These are phyloP conservation scores for Xylaria grammica DNA, from an alignment of 495 filamentous ascomycete species.

Conservation along the genomic window DNA sequence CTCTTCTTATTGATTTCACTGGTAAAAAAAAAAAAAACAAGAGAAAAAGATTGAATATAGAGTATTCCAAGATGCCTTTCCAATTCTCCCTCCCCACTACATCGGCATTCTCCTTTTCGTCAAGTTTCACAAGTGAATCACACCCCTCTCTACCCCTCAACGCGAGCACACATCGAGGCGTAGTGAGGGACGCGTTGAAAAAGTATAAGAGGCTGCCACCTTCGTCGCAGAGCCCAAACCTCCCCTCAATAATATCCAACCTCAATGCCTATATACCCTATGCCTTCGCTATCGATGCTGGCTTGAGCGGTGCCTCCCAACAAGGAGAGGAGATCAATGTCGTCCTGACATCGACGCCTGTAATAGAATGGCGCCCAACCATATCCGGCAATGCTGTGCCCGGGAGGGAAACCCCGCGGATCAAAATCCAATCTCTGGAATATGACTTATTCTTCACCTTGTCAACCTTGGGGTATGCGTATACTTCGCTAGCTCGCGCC, in stretches of 20 bases:
- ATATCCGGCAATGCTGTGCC: constrained; percentile 63
- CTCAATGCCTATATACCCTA: constrained; percentile 80
- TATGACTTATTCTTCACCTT: constrained; percentile 83
- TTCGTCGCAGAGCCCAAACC: constrained; percentile 65
- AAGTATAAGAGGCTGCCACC: constrained; percentile 78
- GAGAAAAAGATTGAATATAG: neutral
- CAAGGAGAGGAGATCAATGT: constrained; percentile 69
- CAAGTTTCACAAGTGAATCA: constrained; percentile 68
- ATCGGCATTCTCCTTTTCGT: constrained; percentile 77
- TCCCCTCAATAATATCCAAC: constrained; percentile 68
- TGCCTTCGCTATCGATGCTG: constrained; percentile 73
- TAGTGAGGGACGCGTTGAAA: constrained; percentile 78
- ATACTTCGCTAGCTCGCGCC: constrained; percentile 70
- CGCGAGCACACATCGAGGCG: constrained; percentile 77
- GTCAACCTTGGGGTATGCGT: constrained; percentile 73
- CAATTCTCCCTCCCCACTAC: constrained; percentile 84
- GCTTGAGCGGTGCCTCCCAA: constrained; percentile 58
- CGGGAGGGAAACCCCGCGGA: constrained; percentile 63
- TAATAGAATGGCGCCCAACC: constrained; percentile 83
- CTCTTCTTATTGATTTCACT: neutral
- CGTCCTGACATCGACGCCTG: constrained; percentile 51
- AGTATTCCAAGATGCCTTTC: constrained; percentile 72
- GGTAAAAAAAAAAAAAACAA: no score
- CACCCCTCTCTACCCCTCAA: constrained; percentile 84
- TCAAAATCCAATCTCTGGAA: constrained; percentile 75